A percentile compares a stretch with the other conserved stretches of the same genome.
Conservation (phyloP, 768 basidiomycete genomes). For the Boletus sp. region DNA sequence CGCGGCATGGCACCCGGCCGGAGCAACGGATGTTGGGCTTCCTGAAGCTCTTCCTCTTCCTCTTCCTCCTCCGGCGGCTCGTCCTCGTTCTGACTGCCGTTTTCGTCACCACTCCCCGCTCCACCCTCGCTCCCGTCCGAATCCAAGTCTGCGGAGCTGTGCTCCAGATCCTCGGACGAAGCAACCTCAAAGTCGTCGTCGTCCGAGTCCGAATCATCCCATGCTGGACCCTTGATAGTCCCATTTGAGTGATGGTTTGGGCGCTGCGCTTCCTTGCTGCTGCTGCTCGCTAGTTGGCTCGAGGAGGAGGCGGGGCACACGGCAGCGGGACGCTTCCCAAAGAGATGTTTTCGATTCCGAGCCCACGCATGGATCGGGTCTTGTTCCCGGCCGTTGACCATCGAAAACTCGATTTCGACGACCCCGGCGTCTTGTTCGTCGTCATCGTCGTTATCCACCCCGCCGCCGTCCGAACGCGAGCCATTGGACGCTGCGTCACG, state of each 20-base stretch:
- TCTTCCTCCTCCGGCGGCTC: slow-evolving; percentile 41
- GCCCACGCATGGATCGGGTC: slow-evolving; percentile 66
- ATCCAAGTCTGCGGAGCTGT: slow-evolving; percentile 33
- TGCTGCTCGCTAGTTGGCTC: neutral
- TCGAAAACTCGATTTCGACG: slow-evolving; percentile 63
- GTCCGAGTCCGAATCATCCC: slow-evolving; percentile 35
- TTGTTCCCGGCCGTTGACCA: slow-evolving; percentile 70
- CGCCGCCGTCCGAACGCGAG: neutral
- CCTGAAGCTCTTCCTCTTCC: slow-evolving; percentile 47
- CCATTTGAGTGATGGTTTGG: slow-evolving; percentile 2
- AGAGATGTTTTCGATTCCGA: slow-evolving; percentile 49
- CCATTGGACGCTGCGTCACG: neutral
- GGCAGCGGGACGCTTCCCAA: slow-evolving; percentile 38
- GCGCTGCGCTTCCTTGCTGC: slow-evolving; percentile 1
- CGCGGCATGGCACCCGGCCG: slow-evolving; percentile 64
- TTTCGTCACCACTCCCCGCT: slow-evolving; percentile 26
- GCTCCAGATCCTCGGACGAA: slow-evolving; percentile 45
- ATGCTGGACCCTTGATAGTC: slow-evolving; percentile 25
- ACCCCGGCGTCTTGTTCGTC: slow-evolving; percentile 33
- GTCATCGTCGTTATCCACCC: slow-evolving; percentile 17
- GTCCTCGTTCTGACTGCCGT: slow-evolving; percentile 33
- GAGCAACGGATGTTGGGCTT: slow-evolving; percentile 58
- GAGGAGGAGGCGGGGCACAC: neutral
- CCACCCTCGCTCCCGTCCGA: slow-evolving; percentile 30
- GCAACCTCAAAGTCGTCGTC: slow-evolving; percentile 35